A percentile compares a stretch with the other conserved stretches of the same genome.
Evolutionary conservation across 2,329 filamentous ascomycete species (phyloP).

Genomic region (Monosporascus sp.): DNA sequence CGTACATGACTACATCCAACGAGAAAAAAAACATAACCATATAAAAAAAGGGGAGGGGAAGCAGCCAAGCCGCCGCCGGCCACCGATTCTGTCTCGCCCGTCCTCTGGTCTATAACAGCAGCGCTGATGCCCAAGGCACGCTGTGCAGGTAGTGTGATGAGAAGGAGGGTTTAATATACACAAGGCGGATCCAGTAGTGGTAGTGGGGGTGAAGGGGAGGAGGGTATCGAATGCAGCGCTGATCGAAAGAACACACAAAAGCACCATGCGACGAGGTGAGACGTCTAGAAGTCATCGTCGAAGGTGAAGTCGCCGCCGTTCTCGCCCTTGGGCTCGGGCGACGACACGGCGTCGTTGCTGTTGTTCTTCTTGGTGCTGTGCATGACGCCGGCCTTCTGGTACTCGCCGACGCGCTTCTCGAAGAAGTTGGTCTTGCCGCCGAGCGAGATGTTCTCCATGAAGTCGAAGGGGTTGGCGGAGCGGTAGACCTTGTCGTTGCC

Average conservation of each 20-base stretch:
- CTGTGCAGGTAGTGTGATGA: no score
- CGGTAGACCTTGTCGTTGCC: conserved; percentile 95
- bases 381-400: conserved; percentile 99
- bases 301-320: conserved; percentile 82
- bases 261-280: conserved; percentile 10
- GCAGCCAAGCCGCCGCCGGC: not conserved
- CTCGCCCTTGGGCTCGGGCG: conserved; percentile 47
- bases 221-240: conserved; percentile 19
- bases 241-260: conserved; percentile 10
- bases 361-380: conserved; percentile 73
- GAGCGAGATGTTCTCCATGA: conserved; percentile 99
- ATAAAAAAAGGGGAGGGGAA: not conserved
- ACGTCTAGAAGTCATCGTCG: conserved; percentile 88
- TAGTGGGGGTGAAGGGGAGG: conserved; percentile 16
- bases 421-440: conserved; percentile 99
- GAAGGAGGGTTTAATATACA: not conserved
- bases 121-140: not conserved
- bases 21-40: not conserved
- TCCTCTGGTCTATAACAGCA: not conserved
- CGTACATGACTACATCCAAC: not conserved
- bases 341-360: conserved; percentile 34
- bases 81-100: not conserved
- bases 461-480: conserved; percentile 94
- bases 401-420: conserved; percentile 98
- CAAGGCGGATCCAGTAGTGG: not conserved